A percentile compares a stretch with the other conserved stretches of the same genome.
Conservation (phyloP, 192 early-diverging fungal species). For the Dimargaris cristalligena region DNA sequence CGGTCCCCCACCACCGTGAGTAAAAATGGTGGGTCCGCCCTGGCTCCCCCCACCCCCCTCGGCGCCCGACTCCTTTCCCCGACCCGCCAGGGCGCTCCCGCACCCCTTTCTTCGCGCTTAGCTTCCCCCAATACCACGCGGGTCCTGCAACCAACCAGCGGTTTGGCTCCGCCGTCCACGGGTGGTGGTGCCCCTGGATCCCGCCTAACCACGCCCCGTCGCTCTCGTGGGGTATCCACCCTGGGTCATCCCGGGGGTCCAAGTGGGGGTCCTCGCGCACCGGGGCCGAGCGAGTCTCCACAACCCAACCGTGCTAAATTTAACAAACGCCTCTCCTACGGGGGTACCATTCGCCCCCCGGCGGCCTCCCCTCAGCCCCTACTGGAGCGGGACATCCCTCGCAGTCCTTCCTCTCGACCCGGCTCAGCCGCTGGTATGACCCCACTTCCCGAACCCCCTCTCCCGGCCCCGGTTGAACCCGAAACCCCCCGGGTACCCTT, state of each 20-base stretch:
- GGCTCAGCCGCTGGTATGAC: neutral
- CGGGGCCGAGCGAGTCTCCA: neutral
- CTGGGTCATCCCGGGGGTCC: constrained; percentile 1
- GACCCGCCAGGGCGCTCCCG: neutral
- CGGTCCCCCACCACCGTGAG: too few species aligned
- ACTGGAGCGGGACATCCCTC: neutral
- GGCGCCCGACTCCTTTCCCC: neutral
- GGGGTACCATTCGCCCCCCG: neutral
- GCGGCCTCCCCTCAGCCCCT: neutral
- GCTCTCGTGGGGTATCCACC: constrained; percentile 3
- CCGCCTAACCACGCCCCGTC: constrained; percentile 7
- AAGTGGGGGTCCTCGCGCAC: neutral
- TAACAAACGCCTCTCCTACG: constrained; percentile 11
- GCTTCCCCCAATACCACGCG: neutral
- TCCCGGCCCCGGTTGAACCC: too few species aligned
- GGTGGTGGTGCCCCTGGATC: neutral
- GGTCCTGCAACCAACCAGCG: neutral
- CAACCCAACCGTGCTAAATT: neutral
- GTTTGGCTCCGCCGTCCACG: neutral
- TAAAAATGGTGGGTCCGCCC: too few species aligned
- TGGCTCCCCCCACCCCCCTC: too few species aligned
- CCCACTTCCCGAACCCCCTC: neutral
- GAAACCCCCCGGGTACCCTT: too few species aligned
- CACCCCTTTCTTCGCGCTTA: neutral
- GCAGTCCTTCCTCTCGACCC: neutral